Conservation (phyloP, 1,284 basidiomycete genomes). For the Boletellus dicymbophilus region DNA sequence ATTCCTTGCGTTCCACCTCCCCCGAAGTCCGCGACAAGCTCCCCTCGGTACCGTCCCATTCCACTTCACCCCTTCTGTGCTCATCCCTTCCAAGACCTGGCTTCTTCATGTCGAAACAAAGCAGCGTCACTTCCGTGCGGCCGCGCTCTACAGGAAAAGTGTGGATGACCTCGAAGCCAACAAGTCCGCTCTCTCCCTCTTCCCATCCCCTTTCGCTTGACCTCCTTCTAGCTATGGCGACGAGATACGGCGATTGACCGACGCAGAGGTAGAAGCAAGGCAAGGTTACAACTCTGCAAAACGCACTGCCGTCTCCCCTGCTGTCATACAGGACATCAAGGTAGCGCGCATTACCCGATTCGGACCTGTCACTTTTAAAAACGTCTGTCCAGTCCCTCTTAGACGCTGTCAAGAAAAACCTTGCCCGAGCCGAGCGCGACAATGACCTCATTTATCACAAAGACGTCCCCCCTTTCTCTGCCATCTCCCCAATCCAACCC, state of each 20-base stretch:
- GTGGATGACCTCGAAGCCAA: constrained; percentile 89
- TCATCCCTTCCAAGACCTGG: constrained; percentile 63
- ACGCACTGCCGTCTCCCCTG: constrained; percentile 57
- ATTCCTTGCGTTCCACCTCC: constrained; percentile 51
- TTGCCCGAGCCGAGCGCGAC: constrained; percentile 82
- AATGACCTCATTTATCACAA: constrained; percentile 98
- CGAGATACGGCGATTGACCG: constrained; percentile 75
- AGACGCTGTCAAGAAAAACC: constrained; percentile 69
- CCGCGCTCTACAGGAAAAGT: constrained; percentile 88
- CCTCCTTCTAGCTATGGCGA: constrained; percentile 69
- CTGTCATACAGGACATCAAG: constrained; percentile 78
- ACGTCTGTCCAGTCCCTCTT: constrained; percentile 54
- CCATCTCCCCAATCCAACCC: constrained; percentile 68
- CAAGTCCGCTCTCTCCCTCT: constrained; percentile 44
- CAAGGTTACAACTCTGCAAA: constrained; percentile 75
- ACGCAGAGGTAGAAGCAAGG: constrained; percentile 72
- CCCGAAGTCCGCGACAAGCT: constrained; percentile 49
- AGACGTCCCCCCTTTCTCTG: constrained; percentile 75
- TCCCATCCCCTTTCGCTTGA: constrained; percentile 3
- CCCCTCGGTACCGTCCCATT: constrained; percentile 48
- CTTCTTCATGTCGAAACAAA: constrained; percentile 84
- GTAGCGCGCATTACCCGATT: constrained; percentile 39
- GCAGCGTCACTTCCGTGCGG: constrained; percentile 85
- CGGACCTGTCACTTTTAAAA: not conserved
- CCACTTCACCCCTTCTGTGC: constrained; percentile 1